Evolutionary conservation across 345 rosid genomes (phyloP), one percentile per base, ranked within the genome.

Genomic region (Geranium rotundifolium): DNA sequence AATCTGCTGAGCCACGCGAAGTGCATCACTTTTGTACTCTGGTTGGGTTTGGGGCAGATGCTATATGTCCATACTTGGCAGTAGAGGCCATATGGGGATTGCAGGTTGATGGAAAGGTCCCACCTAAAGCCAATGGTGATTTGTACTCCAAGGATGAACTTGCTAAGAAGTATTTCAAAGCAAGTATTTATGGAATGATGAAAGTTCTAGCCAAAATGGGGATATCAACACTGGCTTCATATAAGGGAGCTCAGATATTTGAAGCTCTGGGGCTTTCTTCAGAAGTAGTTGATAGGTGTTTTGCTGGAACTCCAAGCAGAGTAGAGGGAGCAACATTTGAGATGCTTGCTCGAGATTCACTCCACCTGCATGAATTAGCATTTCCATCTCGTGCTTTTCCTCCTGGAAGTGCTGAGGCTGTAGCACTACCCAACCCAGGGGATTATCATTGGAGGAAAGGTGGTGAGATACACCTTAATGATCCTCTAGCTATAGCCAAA

Each of bases 131-230:
- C 65, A 79, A 65, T 13, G 97, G 96, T 2, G 90, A 84, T 60
- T 82, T 90, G 72, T 83, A 77, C 71, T 85, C 93, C n/a, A 87
- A 88, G 82, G 85, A 79, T 17, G 97, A 95, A 72, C 77, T 90
- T 66, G 85, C 90, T 46, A 88, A 84, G 75, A 95, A 84, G 79
- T 95, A 90, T 73, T 95, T 86, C 79, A 90, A 87, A 73, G 99
- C 99, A 65, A 95, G 99, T 77, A 88, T 75, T 81, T 95, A 90
- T 72, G 99, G 99, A 67, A 95, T 95, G 99, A 95, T 95, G 99
- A 95, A 95, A 77, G 99, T 95, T 71, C 96, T 95, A 50, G 99
- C 99, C 15, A 95, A 90, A 72, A 95, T 95, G 99, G 99, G 99
- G 59, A 95, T 95, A 57, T 95, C 99, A 37, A 95, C 99, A 34